Base-by-base conservation (phyloP, 1,284 basidiomycete genomes). In the Singerocomus inundabilis region DNA sequence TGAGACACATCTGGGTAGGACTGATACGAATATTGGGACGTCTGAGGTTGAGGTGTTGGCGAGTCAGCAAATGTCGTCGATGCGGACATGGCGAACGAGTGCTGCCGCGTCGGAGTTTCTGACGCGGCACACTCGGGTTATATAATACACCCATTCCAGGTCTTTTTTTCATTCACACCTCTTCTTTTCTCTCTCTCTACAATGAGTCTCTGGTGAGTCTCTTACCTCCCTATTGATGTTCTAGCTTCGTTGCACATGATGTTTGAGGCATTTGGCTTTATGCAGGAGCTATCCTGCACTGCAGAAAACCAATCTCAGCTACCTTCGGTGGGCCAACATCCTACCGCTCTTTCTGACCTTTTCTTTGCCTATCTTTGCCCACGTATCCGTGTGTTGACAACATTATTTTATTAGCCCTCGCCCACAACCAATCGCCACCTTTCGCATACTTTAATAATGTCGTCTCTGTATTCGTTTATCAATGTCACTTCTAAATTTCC, bases 191-290 rank as follows among this genome's bases (percentile, higher is more conserved):
- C 54, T 48, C 48, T 46, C 38, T 29, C 13, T n/a, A 46, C 13
- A n/a, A n/a, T n/a, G n/a, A n/a, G n/a, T n/a, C n/a, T n/a, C n/a
- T n/a, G 39, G 60, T 61, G 34, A 63, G 60, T 59, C 26, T 32
- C 13, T 18, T 7, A 1, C 15, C 5, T 0, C 34, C 12, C 5
- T 11, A 8, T 43, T 13, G 6, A 25, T 24, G n/a, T 30, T 24
- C 6, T 26, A 16, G 26, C 12, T 9, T 1, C 21, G 28, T 52
- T 55, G 29, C 46, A 52, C 55, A 82, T 85, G 87, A 89, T 89
- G 86, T 85, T 88, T 88, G 87, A 89, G 87, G 87, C 86, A 89
- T 89, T 89, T 89, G 86, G 87, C 87, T 89, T 89, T 88, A 89
- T 56, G 84, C 78, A 72, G 78, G 78, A 72, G 69, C 62, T 58